These are phyloP conservation scores for Lipomyces anomalus DNA, from an alignment of 805 yeast genomes.

Conservation along the genomic window DNA sequence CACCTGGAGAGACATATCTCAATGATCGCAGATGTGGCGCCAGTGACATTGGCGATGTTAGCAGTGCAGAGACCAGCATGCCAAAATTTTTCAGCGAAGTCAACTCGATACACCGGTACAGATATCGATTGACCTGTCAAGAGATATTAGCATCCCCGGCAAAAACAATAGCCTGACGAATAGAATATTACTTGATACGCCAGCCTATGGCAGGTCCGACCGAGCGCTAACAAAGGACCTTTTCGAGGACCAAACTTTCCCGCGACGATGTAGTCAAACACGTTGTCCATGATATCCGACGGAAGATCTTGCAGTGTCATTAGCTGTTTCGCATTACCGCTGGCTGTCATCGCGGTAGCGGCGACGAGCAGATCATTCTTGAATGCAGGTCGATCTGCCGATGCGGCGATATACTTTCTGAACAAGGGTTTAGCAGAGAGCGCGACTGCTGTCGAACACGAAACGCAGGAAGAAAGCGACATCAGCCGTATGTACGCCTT, in stretches of 20 bases:
- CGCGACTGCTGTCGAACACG: too few species aligned
- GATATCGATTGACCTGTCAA: slow-evolving; percentile 18
- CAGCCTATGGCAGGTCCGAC: slow-evolving; percentile 14
- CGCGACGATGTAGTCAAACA: slow-evolving; percentile 10
- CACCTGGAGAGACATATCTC: slow-evolving; percentile 20
- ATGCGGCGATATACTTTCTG: too few species aligned
- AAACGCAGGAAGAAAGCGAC: too few species aligned
- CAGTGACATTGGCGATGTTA: slow-evolving; percentile 16
- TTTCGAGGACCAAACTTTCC: slow-evolving; percentile 5
- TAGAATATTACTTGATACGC: slow-evolving; percentile 9
- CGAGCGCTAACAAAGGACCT: slow-evolving; percentile 11
- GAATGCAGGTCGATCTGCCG: too few species aligned
- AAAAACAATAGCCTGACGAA: neutral
- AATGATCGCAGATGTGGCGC: slow-evolving; percentile 20
- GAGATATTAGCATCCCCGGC: neutral
- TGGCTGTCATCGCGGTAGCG: too few species aligned
- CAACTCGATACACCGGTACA: slow-evolving; percentile 13
- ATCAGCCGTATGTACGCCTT: too few species aligned
- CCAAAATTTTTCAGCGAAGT: slow-evolving; percentile 13
- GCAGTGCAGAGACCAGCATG: slow-evolving; percentile 20
- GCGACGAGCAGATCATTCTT: too few species aligned
- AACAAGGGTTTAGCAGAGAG: too few species aligned
- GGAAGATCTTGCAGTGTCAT: too few species aligned
- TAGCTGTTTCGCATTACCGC: too few species aligned
- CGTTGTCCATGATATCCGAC: slow-evolving; percentile 8